Evolutionary conservation across 441 rosid species (phyloP), one percentile per base, ranked within the genome.

Genomic region (Melastoma candidum): DNA sequence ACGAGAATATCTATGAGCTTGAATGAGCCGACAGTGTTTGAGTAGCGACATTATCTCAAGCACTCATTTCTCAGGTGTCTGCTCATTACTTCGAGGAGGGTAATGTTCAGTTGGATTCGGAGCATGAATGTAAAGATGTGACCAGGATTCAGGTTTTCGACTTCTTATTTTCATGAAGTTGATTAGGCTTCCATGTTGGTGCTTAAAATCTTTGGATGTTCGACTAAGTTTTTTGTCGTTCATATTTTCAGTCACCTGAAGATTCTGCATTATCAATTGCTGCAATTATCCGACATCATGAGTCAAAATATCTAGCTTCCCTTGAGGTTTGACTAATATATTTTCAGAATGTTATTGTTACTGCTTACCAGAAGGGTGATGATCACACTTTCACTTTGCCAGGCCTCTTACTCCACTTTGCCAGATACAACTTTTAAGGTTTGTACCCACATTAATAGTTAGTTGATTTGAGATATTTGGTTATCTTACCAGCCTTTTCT

Each of bases 61-160:
- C 41, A 4, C 3, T 47, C 36, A 54, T 59, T 56, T 69, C 58
- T 63, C 71, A 89, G 99, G 99, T 93, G 63, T 90, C 74, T 32
- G 97, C 97, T 43, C 99, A 93, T 73, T 93, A 89, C 73, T 93
- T 89, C 65, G 99, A 93, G 70, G 97, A 93, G 76, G 97, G 99
- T 60, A 93, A 93, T 77, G 99, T 93, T 63, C 96, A 93, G 71
- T 74, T 89, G 75, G 96, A 86, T 66, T 85, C 99, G 47, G 77
- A 80, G 64, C 81, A 89, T 60, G 95, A 86, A 61, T 84, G 87
- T 67, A 71, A 77, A 70, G 96, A 89, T 71, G 78, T 83, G 22
- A 83, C 99, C 24, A 71, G 83, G 7, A 76, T 93, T 75, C 99
- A 89, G 96, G 99, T 93, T 17, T 36, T 54, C 7, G 12, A 17